These are phyloP conservation scores for Saitozyma podzolica DNA, from an alignment of 768 basidiomycete species.

Conservation along the genomic window DNA sequence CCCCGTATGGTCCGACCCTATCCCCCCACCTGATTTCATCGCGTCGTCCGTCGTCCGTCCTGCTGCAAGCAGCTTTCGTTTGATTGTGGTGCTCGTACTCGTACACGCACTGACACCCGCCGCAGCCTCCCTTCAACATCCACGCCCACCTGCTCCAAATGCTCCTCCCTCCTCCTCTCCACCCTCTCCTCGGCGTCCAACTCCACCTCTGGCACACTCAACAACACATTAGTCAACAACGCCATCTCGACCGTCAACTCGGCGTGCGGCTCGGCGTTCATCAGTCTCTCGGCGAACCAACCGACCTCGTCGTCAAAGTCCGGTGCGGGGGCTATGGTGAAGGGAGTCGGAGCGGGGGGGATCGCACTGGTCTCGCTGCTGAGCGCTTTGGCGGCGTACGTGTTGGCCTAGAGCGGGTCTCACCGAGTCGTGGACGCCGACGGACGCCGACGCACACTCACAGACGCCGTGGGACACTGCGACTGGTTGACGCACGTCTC, in stretches of 20 bases:
- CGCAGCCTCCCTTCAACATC: slow-evolving; percentile 32
- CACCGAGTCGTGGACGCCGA: too few relatives aligned
- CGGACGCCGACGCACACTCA: too few relatives aligned
- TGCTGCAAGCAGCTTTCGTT: background rate
- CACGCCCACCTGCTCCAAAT: slow-evolving; percentile 41
- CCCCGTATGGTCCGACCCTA: background rate
- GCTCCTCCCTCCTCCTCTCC: slow-evolving; percentile 30
- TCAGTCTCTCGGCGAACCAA: background rate
- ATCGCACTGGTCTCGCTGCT: too few relatives aligned
- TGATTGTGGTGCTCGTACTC: too few relatives aligned
- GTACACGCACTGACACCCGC: too few relatives aligned
- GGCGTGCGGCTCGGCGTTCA: slow-evolving; percentile 31
- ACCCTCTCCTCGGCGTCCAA: slow-evolving; percentile 22
- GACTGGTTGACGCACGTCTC: too few relatives aligned
- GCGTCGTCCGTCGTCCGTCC: too few relatives aligned
- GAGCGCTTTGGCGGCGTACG: too few relatives aligned
- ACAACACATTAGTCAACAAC: slow-evolving; percentile 28
- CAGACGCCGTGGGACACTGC: too few relatives aligned
- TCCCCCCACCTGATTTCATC: background rate
- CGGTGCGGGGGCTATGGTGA: too few relatives aligned
- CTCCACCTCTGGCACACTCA: slow-evolving; percentile 27
- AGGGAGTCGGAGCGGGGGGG: too few relatives aligned
- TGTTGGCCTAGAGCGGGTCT: too few relatives aligned
- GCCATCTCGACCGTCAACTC: slow-evolving; percentile 35
- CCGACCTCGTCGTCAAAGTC: background rate